Evolutionary conservation across 768 basidiomycete genomes (phyloP).

Genomic region (Pleurotus platypus): DNA sequence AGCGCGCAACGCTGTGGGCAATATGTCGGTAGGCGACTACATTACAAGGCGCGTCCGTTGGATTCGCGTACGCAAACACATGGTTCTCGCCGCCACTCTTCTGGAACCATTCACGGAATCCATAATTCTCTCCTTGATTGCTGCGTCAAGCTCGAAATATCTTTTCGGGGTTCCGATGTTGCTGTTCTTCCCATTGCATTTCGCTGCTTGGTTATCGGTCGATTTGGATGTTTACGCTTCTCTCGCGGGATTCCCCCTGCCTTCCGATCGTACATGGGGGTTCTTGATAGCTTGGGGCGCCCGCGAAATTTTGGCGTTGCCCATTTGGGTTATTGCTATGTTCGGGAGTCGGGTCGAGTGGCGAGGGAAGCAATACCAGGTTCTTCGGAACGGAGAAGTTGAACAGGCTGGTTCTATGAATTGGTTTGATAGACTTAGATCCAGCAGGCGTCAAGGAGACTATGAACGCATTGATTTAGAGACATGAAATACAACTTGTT

Average conservation of each 20-base stretch:
- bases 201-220: conserved; percentile 65
- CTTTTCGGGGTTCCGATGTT: conserved; percentile 49
- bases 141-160: conserved; percentile 48
- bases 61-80: conserved; percentile 95
- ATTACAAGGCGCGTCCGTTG: conserved; percentile 88
- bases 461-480: conserved; percentile 30
- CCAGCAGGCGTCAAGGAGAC: conserved; percentile 17
- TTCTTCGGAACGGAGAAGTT: conserved; percentile 73
- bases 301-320: conserved; percentile 81
- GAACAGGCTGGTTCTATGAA: conserved; percentile 22
- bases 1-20: conserved; percentile 83
- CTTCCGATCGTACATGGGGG: conserved; percentile 38
- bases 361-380: conserved; percentile 79
- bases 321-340: conserved; percentile 84
- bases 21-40: conserved; percentile 83
- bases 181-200: conserved; percentile 58
- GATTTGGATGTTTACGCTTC: conserved; percentile 84
- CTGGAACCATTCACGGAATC: conserved; percentile 93
- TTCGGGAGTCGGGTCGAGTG: conserved; percentile 80
- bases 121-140: conserved; percentile 65
- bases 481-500: not conserved
- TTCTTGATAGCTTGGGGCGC: conserved; percentile 79
- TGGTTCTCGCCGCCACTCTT: conserved; percentile 84
- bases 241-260: conserved; percentile 64
- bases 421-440: conserved; percentile 21